Percentiles rank a stretch among this genome's conserved stretches.
phyloP scores from a whole-genome alignment of 2,329 filamentous ascomycete genomes.

The Xylariaceae sp. region DNA sequence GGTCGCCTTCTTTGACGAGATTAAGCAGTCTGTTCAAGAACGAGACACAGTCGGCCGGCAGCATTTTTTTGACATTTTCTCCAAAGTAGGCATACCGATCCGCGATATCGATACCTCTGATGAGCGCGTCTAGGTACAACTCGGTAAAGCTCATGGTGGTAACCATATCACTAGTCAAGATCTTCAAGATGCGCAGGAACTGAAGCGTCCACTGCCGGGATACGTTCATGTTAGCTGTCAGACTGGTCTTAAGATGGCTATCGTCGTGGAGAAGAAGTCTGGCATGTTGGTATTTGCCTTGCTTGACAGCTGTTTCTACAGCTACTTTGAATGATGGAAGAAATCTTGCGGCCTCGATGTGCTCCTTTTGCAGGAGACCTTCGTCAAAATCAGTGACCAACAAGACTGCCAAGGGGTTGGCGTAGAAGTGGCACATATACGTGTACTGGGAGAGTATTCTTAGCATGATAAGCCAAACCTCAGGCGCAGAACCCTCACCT shows the following conservation, averaged over 20 bases:
- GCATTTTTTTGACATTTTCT: constrained; percentile 55
- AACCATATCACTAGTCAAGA: constrained; percentile 35
- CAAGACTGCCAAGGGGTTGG: constrained; percentile 68
- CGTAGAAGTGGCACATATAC: constrained; percentile 84
- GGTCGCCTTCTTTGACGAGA: constrained; percentile 34
- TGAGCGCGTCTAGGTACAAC: constrained; percentile 59
- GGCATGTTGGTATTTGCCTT: constrained; percentile 38
- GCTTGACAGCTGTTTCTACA: constrained; percentile 45
- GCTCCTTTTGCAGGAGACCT: constrained; percentile 49
- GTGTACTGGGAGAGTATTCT: constrained; percentile 56
- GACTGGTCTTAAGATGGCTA: constrained; percentile 39
- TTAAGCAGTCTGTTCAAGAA: constrained; percentile 40
- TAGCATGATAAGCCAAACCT: neutral
- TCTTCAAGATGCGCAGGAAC: constrained; percentile 46
- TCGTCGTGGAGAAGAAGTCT: constrained; percentile 58
- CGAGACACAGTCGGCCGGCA: constrained; percentile 43
- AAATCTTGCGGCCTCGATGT: constrained; percentile 63
- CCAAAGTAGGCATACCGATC: constrained; percentile 52
- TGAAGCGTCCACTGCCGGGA: constrained; percentile 35
- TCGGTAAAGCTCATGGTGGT: constrained; percentile 38
- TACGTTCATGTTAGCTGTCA: constrained; percentile 31
- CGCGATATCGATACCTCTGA: constrained; percentile 45
- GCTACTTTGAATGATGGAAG: constrained; percentile 63
- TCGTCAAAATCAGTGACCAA: constrained; percentile 33
- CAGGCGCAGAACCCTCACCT: constrained; percentile 41